phyloP scores from a whole-genome alignment of 1,284 basidiomycete species.

The Heterobasidion irregulare region DNA sequence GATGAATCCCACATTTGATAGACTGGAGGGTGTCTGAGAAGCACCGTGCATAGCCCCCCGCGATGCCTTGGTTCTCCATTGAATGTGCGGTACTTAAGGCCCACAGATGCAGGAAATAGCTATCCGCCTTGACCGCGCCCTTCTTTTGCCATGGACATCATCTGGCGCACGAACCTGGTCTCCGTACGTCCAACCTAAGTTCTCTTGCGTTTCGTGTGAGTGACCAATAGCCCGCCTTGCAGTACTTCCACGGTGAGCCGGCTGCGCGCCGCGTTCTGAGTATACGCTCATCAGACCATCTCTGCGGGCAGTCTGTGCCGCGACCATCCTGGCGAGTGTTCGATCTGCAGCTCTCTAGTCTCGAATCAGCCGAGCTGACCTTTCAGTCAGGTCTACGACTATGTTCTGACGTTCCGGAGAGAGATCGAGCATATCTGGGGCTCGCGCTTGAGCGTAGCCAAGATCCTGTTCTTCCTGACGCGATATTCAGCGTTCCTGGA shows the following conservation, averaged over 20 bases:
- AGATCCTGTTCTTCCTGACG: background rate
- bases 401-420: background rate
- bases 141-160: background rate
- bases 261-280: background rate
- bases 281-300: background rate
- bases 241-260: background rate
- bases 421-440: background rate
- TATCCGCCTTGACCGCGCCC: too few species aligned
- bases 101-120: too few species aligned
- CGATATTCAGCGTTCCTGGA: background rate
- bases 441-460: background rate
- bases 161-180: background rate
- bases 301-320: background rate
- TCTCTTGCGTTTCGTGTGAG: background rate
- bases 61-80: too few species aligned
- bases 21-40: too few species aligned
- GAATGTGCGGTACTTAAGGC: too few species aligned
- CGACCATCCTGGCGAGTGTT: background rate
- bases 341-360: background rate
- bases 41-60: too few species aligned
- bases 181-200: background rate
- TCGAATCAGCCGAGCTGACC: background rate
- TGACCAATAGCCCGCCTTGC: background rate
- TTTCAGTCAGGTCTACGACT: constrained; percentile 1
- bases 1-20: too few species aligned